Evolutionary conservation across 768 basidiomycete genomes (phyloP).

Genomic region (Russula vinacea): DNA sequence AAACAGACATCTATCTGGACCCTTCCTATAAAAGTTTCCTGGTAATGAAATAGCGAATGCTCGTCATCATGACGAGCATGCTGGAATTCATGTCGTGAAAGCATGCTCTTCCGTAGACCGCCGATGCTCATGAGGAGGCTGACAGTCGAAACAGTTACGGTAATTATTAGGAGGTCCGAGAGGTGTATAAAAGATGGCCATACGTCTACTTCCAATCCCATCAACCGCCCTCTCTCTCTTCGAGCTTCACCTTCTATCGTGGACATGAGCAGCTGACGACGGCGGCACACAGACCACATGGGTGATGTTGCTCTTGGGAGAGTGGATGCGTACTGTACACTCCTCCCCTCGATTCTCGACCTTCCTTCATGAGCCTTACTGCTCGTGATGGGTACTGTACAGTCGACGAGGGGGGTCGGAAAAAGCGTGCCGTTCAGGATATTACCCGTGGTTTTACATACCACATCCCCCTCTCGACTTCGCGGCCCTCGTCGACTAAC

Average conservation of each 20-base stretch:
- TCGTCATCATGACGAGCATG: too few relatives aligned
- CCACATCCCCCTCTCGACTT: neutral
- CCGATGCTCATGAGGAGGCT: too few relatives aligned
- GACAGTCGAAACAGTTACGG: neutral
- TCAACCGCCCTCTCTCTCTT: neutral
- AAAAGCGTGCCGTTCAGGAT: neutral
- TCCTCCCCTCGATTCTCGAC: neutral
- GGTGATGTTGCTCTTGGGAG: neutral
- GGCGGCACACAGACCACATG: neutral
- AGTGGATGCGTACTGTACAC: neutral
- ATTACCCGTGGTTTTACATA: neutral
- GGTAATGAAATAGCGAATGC: too few relatives aligned
- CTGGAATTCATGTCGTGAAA: too few relatives aligned
- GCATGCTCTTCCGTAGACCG: neutral
- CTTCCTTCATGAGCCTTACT: neutral
- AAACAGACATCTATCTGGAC: too few relatives aligned
- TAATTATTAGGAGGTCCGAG: neutral
- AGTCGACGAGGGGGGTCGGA: neutral
- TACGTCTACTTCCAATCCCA: neutral
- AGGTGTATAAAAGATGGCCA: constrained; percentile 1
- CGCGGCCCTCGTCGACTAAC: too few relatives aligned
- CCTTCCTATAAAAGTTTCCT: too few relatives aligned
- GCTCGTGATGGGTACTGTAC: neutral
- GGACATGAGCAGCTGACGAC: neutral
- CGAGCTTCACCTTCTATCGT: neutral